Percentiles rank a stretch among this genome's conserved stretches.
phyloP scores from a whole-genome alignment of 306 rosid genomes.

The Sechiopsis laciniata region DNA sequence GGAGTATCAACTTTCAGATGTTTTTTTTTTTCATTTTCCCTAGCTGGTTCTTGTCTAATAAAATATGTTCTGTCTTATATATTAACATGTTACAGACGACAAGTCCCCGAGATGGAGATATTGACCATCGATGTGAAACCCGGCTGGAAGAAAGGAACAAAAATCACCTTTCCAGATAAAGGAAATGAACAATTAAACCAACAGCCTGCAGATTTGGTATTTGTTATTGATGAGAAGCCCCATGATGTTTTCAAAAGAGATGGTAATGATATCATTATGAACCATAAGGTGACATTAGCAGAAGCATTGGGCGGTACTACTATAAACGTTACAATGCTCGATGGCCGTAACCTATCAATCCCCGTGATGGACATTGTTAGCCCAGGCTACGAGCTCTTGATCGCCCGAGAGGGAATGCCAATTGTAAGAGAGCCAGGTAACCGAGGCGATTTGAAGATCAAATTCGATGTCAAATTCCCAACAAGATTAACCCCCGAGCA shows the following conservation, averaged over 20 bases:
- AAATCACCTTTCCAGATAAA: slow-evolving; percentile 86
- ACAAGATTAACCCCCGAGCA: slow-evolving; percentile 61
- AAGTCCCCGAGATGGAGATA: slow-evolving; percentile 63
- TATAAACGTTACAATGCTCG: slow-evolving; percentile 46
- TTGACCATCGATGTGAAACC: slow-evolving; percentile 78
- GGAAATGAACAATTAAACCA: slow-evolving; percentile 75
- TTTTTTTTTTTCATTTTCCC: not conserved
- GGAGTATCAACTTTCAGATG: not conserved
- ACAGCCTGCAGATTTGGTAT: slow-evolving; percentile 79
- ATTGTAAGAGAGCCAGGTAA: slow-evolving; percentile 62
- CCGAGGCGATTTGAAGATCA: slow-evolving; percentile 76
- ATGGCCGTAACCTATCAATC: slow-evolving; percentile 42
- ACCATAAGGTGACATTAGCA: slow-evolving; percentile 54
- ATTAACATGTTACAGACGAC: slow-evolving; percentile 34
- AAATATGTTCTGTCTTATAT: not conserved
- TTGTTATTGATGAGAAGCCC: slow-evolving; percentile 88
- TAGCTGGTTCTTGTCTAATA: not conserved
- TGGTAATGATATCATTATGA: slow-evolving; percentile 68
- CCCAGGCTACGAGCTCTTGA: slow-evolving; percentile 66
- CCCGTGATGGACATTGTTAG: slow-evolving; percentile 66
- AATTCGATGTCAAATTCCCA: slow-evolving; percentile 74
- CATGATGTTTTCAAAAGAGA: slow-evolving; percentile 68
- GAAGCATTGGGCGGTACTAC: slow-evolving; percentile 87
- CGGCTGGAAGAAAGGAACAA: slow-evolving; percentile 96
- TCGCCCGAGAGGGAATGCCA: slow-evolving; percentile 88